Evolutionary conservation across 2,329 filamentous ascomycete species (phyloP), one percentile per base, ranked within the genome.

Genomic region (Colletotrichum trifolii): DNA sequence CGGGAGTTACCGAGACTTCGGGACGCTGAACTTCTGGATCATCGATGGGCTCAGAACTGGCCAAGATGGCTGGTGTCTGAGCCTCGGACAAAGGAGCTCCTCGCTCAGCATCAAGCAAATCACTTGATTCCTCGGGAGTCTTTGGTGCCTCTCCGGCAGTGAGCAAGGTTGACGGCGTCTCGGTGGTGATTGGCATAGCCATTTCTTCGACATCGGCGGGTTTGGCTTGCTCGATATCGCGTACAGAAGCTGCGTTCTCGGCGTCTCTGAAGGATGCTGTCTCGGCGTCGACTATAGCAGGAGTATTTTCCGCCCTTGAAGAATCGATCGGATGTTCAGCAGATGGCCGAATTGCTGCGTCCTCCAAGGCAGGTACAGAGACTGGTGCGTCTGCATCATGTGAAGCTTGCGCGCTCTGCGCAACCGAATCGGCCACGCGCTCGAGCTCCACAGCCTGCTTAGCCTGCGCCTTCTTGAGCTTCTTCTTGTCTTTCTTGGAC

Each of bases 401-500:
- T 25, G 60, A 46, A n/a, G 42, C 12, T 17, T 69, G 40, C 35
- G 43, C 40, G 34, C 4, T 58, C 35, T 56, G 13, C 38, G 65
- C 49, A 17, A 36, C 17, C 8, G 56, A 11, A n/a, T 64, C 56
- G 13, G 53, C 15, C 9, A 59, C 46, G 45, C 55, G 54, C 25
- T 55, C 66, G 52, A 62, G 69, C 62, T 69, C 64, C 33, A 33
- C 10, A 11, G 17, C 69, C 46, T 42, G 36, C 15, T 46, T n/a
- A 35, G 55, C 55, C 46, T 68, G 69, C 33, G 68, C 65, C 55
- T 71, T 71, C 50, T 71, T 71, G 17, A 66, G 59, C 58, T 73
- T 73, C 64, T 73, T 72, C 63, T 68, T 71, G 33, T 73, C 64
- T 57, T 73, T 73, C 63, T 73, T 72, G 33, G 63, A 64, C 6